Base-by-base conservation (phyloP, 345 rosid genomes). In the Lepidium sativum region DNA sequence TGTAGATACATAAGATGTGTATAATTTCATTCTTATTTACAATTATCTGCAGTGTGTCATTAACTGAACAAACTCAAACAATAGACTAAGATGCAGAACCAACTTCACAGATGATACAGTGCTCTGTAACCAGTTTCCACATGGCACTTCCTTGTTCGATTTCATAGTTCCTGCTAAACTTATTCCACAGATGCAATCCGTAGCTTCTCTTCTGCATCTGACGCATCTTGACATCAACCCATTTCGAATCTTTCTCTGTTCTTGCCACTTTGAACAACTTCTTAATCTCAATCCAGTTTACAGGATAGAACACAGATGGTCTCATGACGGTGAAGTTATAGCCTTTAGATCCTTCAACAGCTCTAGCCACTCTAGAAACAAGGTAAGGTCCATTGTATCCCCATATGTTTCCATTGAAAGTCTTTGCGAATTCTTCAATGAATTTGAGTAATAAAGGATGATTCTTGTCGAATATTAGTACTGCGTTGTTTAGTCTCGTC, bases 321-420 rank as follows among this genome's bases (percentile, higher is more conserved):
- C 86, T 72, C 77, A 88, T 14, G 11, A 91, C 57, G 6, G 80
- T 84, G 45, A 91, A 78, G 77, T 82, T 82, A 34, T 55, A 77
- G 9, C 67, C 80, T 14, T 75, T 63, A 1, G 57, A 71, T 54
- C 71, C 83, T 52, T 73, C 69, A 2, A 82, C 78, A 37, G 68
- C 81, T 44, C 42, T 42, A 7, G 68, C 82, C 4, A 86, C 87
- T 70, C 98, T 75, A 16, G 92, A 88, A 27, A 88, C 88, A 62
- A 91, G 48, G 62, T 86, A 85, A 0, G 98, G 98, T 6, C 98
- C 96, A 9, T 88, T 91, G 27, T 91, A 81, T 4, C 96, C 95
- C 95, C 96, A 91, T 71, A 75, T 81, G 62, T 75, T 85, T 13
- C 92, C 96, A 15, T 88, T 79, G 49, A 88, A 91, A 9, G 86